Base-by-base conservation (phyloP, 129 eudicot genomes). In the Helianthus annuus region DNA sequence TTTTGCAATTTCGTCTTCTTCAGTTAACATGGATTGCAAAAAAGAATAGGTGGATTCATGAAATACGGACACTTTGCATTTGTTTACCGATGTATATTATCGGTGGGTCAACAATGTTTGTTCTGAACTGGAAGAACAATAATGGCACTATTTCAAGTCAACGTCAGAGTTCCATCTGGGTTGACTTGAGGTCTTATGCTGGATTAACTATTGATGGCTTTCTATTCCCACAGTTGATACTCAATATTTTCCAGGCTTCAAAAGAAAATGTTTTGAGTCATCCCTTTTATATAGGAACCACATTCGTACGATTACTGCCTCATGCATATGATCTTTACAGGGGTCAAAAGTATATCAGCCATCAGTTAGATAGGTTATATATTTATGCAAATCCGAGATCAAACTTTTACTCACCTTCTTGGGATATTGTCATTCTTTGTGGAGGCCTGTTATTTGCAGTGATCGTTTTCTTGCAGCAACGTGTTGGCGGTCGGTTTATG, bases 181-280 rank as follows among this genome's bases (percentile, higher is more conserved):
- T 73, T 12, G 75, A 81, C 55, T 39, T 92, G 14, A 76, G 79
- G 78, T 82, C 97, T 2, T 91, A 77, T 55, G 84, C 83, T 2
- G 93, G 97, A 29, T 76, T 91, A 66, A 58, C 79, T 7, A 84
- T 88, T 13, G 96, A 88, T 29, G 87, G 87, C 7, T 88, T 91
- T 54, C 87, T 88, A 9, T 39, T 88, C 36, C 96, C 97, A 8
- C 97, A 91, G 75, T 66, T 91, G 49, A 17, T 86, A n/a, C 80
- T 86, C 63, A 91, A 88, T 65, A 19, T 80, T 4, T 80, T 92
- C 44, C 76, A 66, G 40, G 76, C 51, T 64, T 89, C 95, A 3
- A 76, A 34, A 49, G 87, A 71, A 66, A 79, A 62, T 27, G 83
- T 83, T 58, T 80, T 91, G 54, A 76, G 83, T 44, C 46, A n/a